These are phyloP conservation scores for Gossypium davidsonii DNA, from an alignment of 441 rosid species.

Conservation along the genomic window DNA sequence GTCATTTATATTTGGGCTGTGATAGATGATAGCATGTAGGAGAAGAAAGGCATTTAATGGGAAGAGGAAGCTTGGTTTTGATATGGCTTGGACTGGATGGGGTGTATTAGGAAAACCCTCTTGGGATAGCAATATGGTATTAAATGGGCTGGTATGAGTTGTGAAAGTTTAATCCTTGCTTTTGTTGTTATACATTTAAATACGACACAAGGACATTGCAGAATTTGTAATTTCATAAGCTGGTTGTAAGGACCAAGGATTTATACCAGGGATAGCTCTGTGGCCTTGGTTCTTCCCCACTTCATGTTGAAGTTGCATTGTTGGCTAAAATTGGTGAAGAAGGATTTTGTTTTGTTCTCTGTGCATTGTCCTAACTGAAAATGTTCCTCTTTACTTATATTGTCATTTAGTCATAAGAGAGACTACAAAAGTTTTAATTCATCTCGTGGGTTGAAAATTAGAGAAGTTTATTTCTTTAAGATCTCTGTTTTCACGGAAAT, in stretches of 20 bases:
- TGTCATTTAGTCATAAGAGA: neutral
- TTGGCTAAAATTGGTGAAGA: neutral
- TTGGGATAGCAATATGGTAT: neutral
- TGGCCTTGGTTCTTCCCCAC: neutral
- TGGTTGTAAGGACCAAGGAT: constrained; percentile 1
- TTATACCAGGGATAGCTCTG: neutral
- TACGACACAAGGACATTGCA: neutral
- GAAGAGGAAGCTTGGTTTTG: neutral
- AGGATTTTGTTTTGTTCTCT: neutral
- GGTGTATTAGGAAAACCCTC: neutral
- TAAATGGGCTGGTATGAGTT: neutral
- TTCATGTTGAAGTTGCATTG: neutral
- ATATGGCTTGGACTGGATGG: neutral
- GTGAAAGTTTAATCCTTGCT: neutral
- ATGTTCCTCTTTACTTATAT: neutral
- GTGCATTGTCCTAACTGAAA: neutral
- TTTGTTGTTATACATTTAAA: neutral
- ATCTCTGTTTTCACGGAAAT: neutral
- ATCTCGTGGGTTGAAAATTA: neutral
- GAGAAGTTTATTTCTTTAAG: neutral
- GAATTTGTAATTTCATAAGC: neutral
- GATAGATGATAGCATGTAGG: neutral
- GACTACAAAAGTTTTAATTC: neutral
- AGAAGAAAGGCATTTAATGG: neutral
- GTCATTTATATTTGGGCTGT: neutral